Evolutionary conservation across 805 yeast species (phyloP).

Genomic region (Komagataella ulmi): DNA sequence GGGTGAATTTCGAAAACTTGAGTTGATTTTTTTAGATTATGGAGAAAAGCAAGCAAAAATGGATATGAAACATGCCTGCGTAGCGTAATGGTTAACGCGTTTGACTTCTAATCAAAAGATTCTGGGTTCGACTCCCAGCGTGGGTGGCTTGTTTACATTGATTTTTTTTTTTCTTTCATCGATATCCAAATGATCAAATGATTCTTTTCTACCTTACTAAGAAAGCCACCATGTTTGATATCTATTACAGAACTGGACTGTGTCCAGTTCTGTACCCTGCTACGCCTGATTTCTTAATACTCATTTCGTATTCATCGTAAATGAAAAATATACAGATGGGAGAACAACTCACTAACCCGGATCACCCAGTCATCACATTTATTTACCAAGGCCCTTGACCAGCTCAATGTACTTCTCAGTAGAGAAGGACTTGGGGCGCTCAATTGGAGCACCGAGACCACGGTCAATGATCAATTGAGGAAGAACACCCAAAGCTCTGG

Average conservation of each 20-base stretch:
- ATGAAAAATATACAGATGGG: neutral
- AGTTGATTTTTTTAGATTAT: neutral
- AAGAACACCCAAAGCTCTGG: conserved; percentile 77
- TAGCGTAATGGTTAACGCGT: conserved; percentile 59
- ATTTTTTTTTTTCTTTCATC: too few relatives aligned
- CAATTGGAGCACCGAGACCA: conserved; percentile 71
- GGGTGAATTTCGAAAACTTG: too few relatives aligned
- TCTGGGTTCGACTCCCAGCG: conserved; percentile 50
- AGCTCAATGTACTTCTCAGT: conserved; percentile 84
- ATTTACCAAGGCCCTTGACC: conserved; percentile 25
- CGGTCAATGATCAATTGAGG: conserved; percentile 80
- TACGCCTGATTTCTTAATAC: neutral
- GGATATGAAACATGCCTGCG: conserved; percentile 8
- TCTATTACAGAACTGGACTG: too few relatives aligned
- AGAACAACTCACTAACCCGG: neutral
- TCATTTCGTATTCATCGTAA: neutral
- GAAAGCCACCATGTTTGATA: too few relatives aligned
- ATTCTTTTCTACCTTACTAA: too few relatives aligned
- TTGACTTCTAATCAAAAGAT: conserved; percentile 55
- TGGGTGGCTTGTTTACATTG: conserved; percentile 12
- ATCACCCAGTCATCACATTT: neutral
- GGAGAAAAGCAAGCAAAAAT: neutral
- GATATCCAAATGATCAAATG: too few relatives aligned
- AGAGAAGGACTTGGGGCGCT: conserved; percentile 88
- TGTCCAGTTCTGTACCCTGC: too few relatives aligned